A percentile compares a stretch with the other conserved stretches of the same genome.
phyloP scores from a whole-genome alignment of 2,329 filamentous ascomycete species.

The Pseudocercospora fuligena region DNA sequence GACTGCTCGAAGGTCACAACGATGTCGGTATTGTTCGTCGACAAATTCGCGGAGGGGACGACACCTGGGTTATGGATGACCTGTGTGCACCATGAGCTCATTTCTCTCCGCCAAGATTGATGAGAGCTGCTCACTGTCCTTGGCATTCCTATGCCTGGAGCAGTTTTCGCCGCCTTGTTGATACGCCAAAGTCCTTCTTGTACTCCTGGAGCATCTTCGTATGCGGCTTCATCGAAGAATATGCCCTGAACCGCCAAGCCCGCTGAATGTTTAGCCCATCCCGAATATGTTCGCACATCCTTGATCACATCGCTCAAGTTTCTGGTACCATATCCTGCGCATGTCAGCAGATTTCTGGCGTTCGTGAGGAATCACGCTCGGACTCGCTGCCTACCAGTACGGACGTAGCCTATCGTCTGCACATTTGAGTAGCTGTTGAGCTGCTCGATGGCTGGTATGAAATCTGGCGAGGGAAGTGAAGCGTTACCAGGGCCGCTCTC shows the following conservation, averaged over 20 bases:
- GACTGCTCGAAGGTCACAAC: slow-evolving; percentile 33
- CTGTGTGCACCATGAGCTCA: slow-evolving; percentile 5
- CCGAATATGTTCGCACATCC: slow-evolving; percentile 33
- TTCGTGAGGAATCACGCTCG: background rate
- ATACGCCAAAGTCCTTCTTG: slow-evolving; percentile 19
- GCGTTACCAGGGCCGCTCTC: slow-evolving; percentile 31
- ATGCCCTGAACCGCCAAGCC: slow-evolving; percentile 34
- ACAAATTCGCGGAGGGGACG: slow-evolving; percentile 24
- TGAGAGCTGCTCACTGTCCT: slow-evolving; percentile 20
- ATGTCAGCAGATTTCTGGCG: slow-evolving; percentile 9
- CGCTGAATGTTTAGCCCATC: slow-evolving; percentile 29
- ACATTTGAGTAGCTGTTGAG: slow-evolving; percentile 36
- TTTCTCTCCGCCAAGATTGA: too few species aligned
- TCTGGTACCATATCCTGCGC: slow-evolving; percentile 30
- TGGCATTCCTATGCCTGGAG: slow-evolving; percentile 20
- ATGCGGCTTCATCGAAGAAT: slow-evolving; percentile 37
- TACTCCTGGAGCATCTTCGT: slow-evolving; percentile 22
- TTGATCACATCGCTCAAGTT: slow-evolving; percentile 21
- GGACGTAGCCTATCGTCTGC: slow-evolving; percentile 36
- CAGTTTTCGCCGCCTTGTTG: slow-evolving; percentile 27
- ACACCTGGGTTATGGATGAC: slow-evolving; percentile 34
- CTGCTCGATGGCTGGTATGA: slow-evolving; percentile 30
- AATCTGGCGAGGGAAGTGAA: slow-evolving; percentile 21
- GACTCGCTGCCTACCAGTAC: background rate
- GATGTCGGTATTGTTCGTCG: slow-evolving; percentile 27